These are phyloP conservation scores for Trypanosoma cruzi DNA, from an alignment of 208 protist genomes.

Conservation along the genomic window DNA sequence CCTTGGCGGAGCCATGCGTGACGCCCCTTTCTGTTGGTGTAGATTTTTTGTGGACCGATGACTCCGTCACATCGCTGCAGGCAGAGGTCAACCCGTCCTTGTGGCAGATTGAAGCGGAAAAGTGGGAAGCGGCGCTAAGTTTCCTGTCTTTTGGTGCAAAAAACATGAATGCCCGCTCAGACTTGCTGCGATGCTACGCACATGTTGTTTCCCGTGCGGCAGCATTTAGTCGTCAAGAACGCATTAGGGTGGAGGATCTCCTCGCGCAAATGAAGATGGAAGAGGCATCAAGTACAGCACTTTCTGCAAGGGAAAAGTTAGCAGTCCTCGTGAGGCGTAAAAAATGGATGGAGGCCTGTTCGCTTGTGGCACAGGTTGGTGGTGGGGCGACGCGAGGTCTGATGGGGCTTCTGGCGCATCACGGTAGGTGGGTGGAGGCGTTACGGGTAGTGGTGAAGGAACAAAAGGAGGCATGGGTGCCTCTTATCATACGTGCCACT, in stretches of 20 bases:
- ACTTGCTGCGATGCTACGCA: conserved; percentile 6
- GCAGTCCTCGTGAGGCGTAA: conserved; percentile 4
- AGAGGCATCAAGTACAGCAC: background rate
- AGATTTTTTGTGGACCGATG: conserved; percentile 22
- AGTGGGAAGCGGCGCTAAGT: conserved; percentile 17
- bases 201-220: background rate
- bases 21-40: conserved; percentile 11
- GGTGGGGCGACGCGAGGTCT: conserved; percentile 4
- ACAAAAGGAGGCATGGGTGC: conserved; percentile 1
- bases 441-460: background rate
- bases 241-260: background rate
- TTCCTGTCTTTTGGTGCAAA: conserved; percentile 8
- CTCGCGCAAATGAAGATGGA: background rate
- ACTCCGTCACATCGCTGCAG: conserved; percentile 14
- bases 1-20: background rate
- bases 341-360: conserved; percentile 13
- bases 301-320: background rate
- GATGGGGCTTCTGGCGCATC: conserved; percentile 9
- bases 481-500: conserved; percentile 17
- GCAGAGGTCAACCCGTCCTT: conserved; percentile 6
- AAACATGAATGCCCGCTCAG: background rate
- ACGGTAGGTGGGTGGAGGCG: conserved; percentile 21
- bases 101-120: background rate
- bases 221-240: background rate
- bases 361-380: background rate